Evolutionary conservation across 2,329 filamentous ascomycete species (phyloP).

Genomic region (Escovopsis sp.): DNA sequence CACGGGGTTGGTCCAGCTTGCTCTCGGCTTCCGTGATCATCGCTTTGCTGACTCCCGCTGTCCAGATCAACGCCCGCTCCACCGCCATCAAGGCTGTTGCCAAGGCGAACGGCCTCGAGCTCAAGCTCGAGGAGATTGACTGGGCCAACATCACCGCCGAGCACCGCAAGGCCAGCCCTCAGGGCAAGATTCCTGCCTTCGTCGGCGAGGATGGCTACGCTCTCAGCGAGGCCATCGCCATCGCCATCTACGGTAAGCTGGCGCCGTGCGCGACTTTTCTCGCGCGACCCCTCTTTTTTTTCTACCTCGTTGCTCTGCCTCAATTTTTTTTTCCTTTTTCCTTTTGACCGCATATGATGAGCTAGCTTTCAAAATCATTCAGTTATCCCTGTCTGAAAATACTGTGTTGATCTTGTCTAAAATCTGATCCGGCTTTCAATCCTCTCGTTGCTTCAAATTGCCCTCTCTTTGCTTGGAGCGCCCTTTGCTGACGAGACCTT

Average conservation of each 20-base stretch:
- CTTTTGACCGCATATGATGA: slow-evolving; percentile 43
- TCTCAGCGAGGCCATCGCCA: slow-evolving; percentile 81
- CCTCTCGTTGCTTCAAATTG: slow-evolving; percentile 14
- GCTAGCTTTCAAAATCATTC: slow-evolving; percentile 53
- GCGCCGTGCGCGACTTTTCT: slow-evolving; percentile 1
- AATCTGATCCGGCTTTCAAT: slow-evolving; percentile 47
- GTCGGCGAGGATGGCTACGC: slow-evolving; percentile 81
- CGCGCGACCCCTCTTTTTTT: slow-evolving; percentile 7
- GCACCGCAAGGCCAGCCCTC: slow-evolving; percentile 73
- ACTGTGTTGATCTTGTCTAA: slow-evolving; percentile 80
- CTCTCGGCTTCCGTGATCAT: slow-evolving; percentile 7
- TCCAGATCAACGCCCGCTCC: slow-evolving; percentile 76
- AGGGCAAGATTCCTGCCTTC: slow-evolving; percentile 88
- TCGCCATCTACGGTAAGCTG: slow-evolving; percentile 91
- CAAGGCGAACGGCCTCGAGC: slow-evolving; percentile 91
- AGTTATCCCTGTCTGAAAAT: slow-evolving; percentile 99
- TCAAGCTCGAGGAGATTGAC: slow-evolving; percentile 68
- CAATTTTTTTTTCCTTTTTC: not conserved
- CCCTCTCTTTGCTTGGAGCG: slow-evolving; percentile 9
- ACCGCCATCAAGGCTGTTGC: slow-evolving; percentile 82
- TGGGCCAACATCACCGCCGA: slow-evolving; percentile 52
- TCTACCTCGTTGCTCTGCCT: slow-evolving; percentile 1
- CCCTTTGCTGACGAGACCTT: slow-evolving; percentile 17
- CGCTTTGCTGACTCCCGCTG: slow-evolving; percentile 11
- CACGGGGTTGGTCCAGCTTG: slow-evolving; percentile 46